Base-by-base conservation (phyloP, 2,329 filamentous ascomycete genomes). In the Chrysoporthe deuterocubensis region DNA sequence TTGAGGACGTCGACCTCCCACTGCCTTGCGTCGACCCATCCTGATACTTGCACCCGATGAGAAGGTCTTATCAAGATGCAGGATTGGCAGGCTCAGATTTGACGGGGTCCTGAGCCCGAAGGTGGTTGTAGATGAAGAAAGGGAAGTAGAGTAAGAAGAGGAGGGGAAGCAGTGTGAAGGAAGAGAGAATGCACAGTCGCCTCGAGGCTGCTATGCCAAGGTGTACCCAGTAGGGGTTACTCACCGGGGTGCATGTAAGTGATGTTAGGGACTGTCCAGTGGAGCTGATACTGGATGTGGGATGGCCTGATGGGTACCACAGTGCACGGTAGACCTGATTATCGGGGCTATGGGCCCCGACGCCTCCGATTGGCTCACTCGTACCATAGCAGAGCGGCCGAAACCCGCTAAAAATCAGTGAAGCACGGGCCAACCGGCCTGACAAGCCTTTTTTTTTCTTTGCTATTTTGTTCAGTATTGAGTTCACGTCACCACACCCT, bases 11-110 rank as follows among this genome's bases (percentile, higher is more conserved):
- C 48, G 62, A 8, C 16, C 52, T 43, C 58, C 63, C 46, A 50
- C 26, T 56, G 54, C 46, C 56, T 52, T 65, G 32, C 65, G 65
- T 34, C 66, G 50, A 40, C 44, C 59, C 68, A 70, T 70, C 18
- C 50, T 57, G 50, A 64, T 40, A 57, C 32, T 37, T 54, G 48
- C 34, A 21, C 13, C 43, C 26, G 48, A 57, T 58, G 42, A 62
- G 7, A 43, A 13, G 14, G 11, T 13, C 50, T 14, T 54, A 21
- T 32, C 21, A 4, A 34, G 26, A 32, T 32, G 50, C 50, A 6
- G 50, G 4, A 54, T 7, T 13, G 26, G 26, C 4, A 32, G 26
- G 26, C 21, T 54, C 32, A 13, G 32, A 2, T 32, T 16, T 16
- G 48, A 34, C 50, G 50, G 14, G 14, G n/a, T 1, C 8, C n/a